These are phyloP conservation scores for Bifiguratus adelaidae DNA, from an alignment of 192 early-diverging fungal genomes.

Conservation along the genomic window DNA sequence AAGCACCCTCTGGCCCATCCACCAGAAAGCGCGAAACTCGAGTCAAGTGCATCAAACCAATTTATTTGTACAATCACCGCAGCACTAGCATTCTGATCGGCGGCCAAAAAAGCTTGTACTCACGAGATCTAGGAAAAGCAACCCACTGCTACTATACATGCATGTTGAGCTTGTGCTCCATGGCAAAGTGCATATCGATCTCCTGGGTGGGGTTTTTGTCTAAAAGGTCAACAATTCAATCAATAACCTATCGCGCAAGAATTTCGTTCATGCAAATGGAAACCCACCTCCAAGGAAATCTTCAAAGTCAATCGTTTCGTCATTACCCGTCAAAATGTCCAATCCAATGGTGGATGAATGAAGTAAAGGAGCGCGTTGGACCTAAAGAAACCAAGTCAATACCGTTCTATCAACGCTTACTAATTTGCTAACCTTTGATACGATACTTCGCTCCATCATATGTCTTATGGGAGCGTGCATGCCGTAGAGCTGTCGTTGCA, in stretches of 20 bases:
- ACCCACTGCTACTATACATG: too few relatives aligned
- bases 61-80: too few relatives aligned
- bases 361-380: slow-evolving; percentile 40
- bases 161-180: slow-evolving; percentile 53
- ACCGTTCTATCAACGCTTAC: too few relatives aligned
- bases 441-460: slow-evolving; percentile 80
- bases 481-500: slow-evolving; percentile 76
- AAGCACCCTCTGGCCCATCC: too few relatives aligned
- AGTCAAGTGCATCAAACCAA: too few relatives aligned
- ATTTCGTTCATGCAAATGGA: background rate
- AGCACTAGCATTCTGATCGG: too few relatives aligned
- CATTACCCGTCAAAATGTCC: slow-evolving; percentile 83
- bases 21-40: too few relatives aligned
- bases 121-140: too few relatives aligned
- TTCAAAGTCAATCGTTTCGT: slow-evolving; percentile 81
- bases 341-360: slow-evolving; percentile 46
- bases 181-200: slow-evolving; percentile 53
- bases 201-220: slow-evolving; percentile 35
- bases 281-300: slow-evolving; percentile 75
- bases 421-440: slow-evolving; percentile 30
- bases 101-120: too few relatives aligned
- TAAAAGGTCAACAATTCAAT: background rate
- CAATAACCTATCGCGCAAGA: background rate
- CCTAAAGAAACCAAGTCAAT: slow-evolving; percentile 7
- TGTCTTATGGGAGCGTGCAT: slow-evolving; percentile 86